phyloP scores from a whole-genome alignment of 2,329 filamentous ascomycete species.

The Parastagonospora nodorum region DNA sequence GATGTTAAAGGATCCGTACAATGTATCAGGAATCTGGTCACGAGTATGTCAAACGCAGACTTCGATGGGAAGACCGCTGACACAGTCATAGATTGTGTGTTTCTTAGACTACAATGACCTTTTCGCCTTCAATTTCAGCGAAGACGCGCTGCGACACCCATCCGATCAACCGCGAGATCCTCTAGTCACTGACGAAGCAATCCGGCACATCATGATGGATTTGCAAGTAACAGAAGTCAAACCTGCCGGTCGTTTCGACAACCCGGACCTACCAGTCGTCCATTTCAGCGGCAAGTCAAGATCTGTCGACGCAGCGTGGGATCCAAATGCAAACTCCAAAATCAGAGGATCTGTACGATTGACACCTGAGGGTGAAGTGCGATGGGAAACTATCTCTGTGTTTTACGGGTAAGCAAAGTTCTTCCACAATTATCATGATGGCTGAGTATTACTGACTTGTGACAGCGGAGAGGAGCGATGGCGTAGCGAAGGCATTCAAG shows the following conservation, averaged over 20 bases:
- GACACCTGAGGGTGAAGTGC: conserved; percentile 72
- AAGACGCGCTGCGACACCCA: conserved; percentile 43
- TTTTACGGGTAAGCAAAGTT: conserved; percentile 53
- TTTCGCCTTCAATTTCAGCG: conserved; percentile 72
- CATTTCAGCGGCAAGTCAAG: conserved; percentile 68
- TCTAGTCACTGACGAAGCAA: conserved; percentile 68
- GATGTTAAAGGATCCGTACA: conserved; percentile 69
- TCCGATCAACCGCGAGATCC: conserved; percentile 53
- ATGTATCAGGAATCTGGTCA: conserved; percentile 72
- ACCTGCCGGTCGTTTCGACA: conserved; percentile 62
- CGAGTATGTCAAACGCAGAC: conserved; percentile 53
- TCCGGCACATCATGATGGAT: conserved; percentile 72
- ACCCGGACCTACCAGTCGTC: conserved; percentile 66
- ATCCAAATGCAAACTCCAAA: conserved; percentile 70
- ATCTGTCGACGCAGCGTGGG: conserved; percentile 67
- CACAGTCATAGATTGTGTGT: conserved; percentile 47
- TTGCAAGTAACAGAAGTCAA: conserved; percentile 66
- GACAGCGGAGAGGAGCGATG: conserved; percentile 69
- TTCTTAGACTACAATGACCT: conserved; percentile 62
- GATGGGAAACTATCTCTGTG: conserved; percentile 74
- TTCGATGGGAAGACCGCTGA: not conserved
- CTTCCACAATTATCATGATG: not conserved
- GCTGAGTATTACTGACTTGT: conserved; percentile 27
- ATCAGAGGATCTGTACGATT: conserved; percentile 68
- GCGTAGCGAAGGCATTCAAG: conserved; percentile 77